Base-by-base conservation (phyloP, 1,139 yeast genomes). In the Eremothecium gossypii region DNA sequence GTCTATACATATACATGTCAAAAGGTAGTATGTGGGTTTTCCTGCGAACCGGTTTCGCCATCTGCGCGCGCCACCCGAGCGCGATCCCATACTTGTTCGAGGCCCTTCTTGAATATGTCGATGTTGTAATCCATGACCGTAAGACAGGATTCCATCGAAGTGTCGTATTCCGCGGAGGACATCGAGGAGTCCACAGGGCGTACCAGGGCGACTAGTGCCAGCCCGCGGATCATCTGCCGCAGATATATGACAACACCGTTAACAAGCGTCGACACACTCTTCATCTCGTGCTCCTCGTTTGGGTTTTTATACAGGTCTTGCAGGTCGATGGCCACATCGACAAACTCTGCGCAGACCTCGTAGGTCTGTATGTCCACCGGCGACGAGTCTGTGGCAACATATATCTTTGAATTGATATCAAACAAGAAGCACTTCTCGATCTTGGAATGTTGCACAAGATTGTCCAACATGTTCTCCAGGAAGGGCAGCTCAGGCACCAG, bases 291-390 rank as follows among this genome's bases (percentile, higher is more conserved):
- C 44, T 45, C 31, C 39, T 44, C 41, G 46, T 48, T 20, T 44
- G 36, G 42, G 41, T 39, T 35, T 47, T 78, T 75, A 53, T 82
- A 82, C 39, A 83, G 62, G 42, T 82, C 83, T 53, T 86, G 93
- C 48, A 91, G 67, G 57, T 91, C 97, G 31, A 87, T 81, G 3
- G 96, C 82, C 13, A 91, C 93, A 61, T 91, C 98, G 42, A 91
- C 89, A 57, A 89, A 91, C 57, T 91, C 98, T 1, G 96, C 94
- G 63, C 98, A 91, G 2, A 89, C 95, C 61, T 91, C 97, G 60
- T 91, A 91, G 0, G 94, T 84, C 55, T 87, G 95, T 27, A 87
- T 84, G 63, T 91, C 97, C 28, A 89, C 96, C 0, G 97, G 96
- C 2, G 91, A 79, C 0, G 95, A 83, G 61, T 91, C 98, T 0